Conservation (phyloP, 345 rosid genomes). For the Citropsis articulata region DNA sequence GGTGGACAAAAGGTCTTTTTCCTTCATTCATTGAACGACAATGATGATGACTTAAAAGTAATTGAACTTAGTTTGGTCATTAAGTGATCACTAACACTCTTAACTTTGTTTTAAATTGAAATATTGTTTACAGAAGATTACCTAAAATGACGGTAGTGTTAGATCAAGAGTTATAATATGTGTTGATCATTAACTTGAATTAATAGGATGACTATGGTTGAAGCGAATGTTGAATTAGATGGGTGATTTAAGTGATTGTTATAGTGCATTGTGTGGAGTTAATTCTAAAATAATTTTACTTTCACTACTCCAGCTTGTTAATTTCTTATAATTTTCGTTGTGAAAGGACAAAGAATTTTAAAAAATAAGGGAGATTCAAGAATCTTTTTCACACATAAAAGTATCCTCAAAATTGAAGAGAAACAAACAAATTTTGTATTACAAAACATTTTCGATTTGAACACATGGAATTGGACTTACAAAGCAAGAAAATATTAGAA, state of each 20-base stretch:
- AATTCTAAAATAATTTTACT: too few relatives aligned
- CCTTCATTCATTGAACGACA: constrained; percentile 1
- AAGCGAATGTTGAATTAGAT: too few relatives aligned
- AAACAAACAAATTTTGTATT: background rate
- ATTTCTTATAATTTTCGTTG: too few relatives aligned
- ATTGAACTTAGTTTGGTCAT: background rate
- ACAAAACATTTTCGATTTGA: background rate
- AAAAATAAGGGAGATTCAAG: background rate
- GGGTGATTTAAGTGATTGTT: too few relatives aligned
- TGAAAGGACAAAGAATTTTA: too few relatives aligned
- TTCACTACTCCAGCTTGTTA: too few relatives aligned
- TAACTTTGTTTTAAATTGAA: too few relatives aligned
- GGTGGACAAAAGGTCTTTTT: background rate
- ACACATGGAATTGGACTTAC: background rate
- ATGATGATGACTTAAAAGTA: background rate
- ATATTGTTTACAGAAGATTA: background rate
- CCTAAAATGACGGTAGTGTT: background rate
- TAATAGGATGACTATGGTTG: too few relatives aligned
- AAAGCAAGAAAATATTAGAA: background rate
- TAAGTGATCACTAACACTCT: too few relatives aligned
- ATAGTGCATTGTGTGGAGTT: too few relatives aligned
- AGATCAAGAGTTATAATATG: background rate
- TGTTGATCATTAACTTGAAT: background rate
- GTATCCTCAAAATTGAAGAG: background rate
- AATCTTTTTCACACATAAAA: too few relatives aligned